Base-by-base conservation (phyloP, 2,329 filamentous ascomycete genomes). In the Ceratocystiopsis brevicomis region DNA sequence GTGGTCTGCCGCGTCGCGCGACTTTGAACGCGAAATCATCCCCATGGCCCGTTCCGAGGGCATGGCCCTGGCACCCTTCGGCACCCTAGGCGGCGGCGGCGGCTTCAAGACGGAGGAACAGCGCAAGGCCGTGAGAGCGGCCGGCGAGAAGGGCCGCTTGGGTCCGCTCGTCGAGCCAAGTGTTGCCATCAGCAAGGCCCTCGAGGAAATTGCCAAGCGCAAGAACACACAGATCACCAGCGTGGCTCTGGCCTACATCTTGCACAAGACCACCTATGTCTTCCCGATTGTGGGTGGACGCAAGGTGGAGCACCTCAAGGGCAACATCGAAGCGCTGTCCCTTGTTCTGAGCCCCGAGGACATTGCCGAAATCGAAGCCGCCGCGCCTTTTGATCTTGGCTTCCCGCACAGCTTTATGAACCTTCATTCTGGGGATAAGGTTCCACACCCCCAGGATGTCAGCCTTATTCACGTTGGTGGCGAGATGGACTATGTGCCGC, bases 251-350 rank as follows among this genome's bases (percentile, higher is more conserved):
- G 80, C 81, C 2, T 86, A 86, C 53, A 74, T 85, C 14, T 69
- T 81, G 66, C 68, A 74, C 49, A 84, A 85, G 60, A 64, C 76
- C 1, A 71, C 78, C 0, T 74, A 82, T 52, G 76, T 85, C 13
- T 83, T 82, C 53, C 81, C 81, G 1, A 74, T 86, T 37, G 64
- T 84, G 5, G 80, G 81, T 12, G 76, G 77, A 0, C 68, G 79
- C 12, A 84, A 76, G 51, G 57, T 81, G 11, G 72, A 78, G 41
- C 79, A 86, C 54, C 61, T 87, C 37, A 70, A 76, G 53, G 67
- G 66, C 45, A 85, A 84, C 52, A 78, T 85, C 49, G 70, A 78
- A 52, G 76, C 78, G 0, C 62, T 87, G 35, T 65, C 63, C 1
- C 60, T 85, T 37, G 60, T 67, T 44, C 61, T 87, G 34, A 68